Evolutionary conservation across 352 stramenopile genomes (phyloP).

Genomic region (Blastocystis sp.): DNA sequence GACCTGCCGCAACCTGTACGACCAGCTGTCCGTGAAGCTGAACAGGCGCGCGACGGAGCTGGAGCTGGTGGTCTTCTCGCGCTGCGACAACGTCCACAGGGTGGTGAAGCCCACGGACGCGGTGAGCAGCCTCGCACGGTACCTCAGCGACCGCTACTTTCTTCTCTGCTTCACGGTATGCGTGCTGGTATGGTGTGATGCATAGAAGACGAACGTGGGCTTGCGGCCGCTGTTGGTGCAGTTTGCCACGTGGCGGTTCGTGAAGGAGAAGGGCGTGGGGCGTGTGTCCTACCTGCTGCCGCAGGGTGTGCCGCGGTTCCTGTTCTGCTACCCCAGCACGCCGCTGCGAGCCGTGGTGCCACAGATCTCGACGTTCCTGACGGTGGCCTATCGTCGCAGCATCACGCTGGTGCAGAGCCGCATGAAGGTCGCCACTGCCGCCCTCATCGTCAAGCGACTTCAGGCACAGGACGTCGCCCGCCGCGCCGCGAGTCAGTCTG

Average conservation of each 20-base stretch:
- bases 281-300: neutral
- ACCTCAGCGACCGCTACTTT: neutral
- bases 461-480: neutral
- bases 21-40: conserved; percentile 1
- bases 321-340: neutral
- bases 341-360: neutral
- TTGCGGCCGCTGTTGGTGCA: neutral
- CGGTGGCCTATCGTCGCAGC: neutral
- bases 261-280: neutral
- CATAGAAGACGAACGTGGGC: neutral
- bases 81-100: neutral
- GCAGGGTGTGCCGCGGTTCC: neutral
- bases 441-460: neutral
- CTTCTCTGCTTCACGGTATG: conserved; percentile 6
- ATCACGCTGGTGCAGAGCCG: neutral
- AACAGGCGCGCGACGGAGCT: neutral
- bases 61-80: conserved; percentile 11
- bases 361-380: neutral
- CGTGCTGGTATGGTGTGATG: neutral
- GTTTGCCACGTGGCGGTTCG: neutral
- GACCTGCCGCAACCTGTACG: conserved; percentile 2
- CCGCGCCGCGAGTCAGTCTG: neutral
- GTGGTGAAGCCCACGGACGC: neutral
- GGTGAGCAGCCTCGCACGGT: neutral
- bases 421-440: neutral